Base-by-base conservation (phyloP, 2,329 filamentous ascomycete species). In the Colletotrichum coccodes region DNA sequence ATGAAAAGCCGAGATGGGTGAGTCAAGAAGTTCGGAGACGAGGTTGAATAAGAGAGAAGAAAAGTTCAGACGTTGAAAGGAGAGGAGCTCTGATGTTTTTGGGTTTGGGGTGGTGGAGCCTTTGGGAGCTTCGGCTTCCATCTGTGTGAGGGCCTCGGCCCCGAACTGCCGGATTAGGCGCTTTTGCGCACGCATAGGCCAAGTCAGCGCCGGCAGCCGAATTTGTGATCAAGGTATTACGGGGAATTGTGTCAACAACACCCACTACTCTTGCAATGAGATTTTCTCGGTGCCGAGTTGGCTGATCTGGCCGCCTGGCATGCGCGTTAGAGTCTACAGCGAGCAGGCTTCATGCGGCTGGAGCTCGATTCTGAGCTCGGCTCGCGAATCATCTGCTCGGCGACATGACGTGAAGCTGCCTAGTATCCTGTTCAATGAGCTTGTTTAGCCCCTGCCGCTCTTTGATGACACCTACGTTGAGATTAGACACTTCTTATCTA, bases 161-260 rank as follows among this genome's bases (percentile, higher is more conserved):
- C 64, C 64, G 64, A 67, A 40, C 44, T 66, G 26, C 64, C 58
- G 50, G 3, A 66, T 61, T n/a, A 16, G 64, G 52, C 16, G 63
- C 63, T 32, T 50, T 21, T 6, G n/a, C 28, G 12, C 16, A 50
- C 16, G 8, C 46, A 56, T 30, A 8, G 36, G 53, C 8, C 34
- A 23, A 8, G 23, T 28, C 14, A 28, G 26, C 36, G 18, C 23
- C 36, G 53, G 8, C 34, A 34, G 21, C 21, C 21, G 34, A 11
- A 26, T 42, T 26, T 26, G 50, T 18, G 9, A 3, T 11, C 26
- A 18, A 30, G 47, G 30, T 50, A 14, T 14, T 21, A 30, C 9
- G 7, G 47, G 14, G 7, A 26, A 16, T 28, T 12, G 26, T 30
- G 26, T 30, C 47, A 50, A n/a, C 46, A 23, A 21, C 42, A 21